phyloP scores from a whole-genome alignment of 805 yeast genomes.

The Kuraishia floccosa region DNA sequence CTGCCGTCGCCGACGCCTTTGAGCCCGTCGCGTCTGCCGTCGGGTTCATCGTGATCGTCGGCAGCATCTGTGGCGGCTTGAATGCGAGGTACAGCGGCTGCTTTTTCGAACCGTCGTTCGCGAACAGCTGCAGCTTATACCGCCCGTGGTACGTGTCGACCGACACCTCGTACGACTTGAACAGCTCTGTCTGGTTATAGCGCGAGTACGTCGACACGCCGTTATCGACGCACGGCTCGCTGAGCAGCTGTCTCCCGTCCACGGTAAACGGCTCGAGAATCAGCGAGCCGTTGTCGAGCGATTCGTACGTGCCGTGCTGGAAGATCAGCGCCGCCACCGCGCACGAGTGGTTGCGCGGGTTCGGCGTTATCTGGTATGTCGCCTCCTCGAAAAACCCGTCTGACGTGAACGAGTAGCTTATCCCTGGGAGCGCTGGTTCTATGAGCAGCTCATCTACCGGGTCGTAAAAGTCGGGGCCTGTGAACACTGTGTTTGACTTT shows the following conservation, averaged over 20 bases:
- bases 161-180: slow-evolving; percentile 42
- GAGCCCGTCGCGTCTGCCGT: slow-evolving; percentile 33
- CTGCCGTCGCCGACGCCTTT: slow-evolving; percentile 17
- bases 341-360: slow-evolving; percentile 68
- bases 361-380: slow-evolving; percentile 61
- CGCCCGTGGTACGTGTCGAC: slow-evolving; percentile 81
- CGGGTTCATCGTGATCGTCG: slow-evolving; percentile 86
- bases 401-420: slow-evolving; percentile 82
- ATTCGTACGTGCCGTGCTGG: slow-evolving; percentile 81
- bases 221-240: slow-evolving; percentile 71
- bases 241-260: slow-evolving; percentile 86
- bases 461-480: slow-evolving; percentile 94
- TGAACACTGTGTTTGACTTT: slow-evolving; percentile 86
- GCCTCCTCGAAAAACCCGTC: slow-evolving; percentile 94
- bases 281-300: slow-evolving; percentile 55
- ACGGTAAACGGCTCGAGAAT: slow-evolving; percentile 63
- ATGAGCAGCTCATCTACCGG: slow-evolving; percentile 91
- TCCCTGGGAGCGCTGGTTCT: slow-evolving; percentile 94
- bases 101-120: slow-evolving; percentile 67
- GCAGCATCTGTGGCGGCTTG: slow-evolving; percentile 93
- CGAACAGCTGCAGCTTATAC: slow-evolving; percentile 59
- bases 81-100: slow-evolving; percentile 90
- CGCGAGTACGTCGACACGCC: slow-evolving; percentile 57
- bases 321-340: slow-evolving; percentile 71
- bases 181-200: slow-evolving; percentile 57